Base-by-base conservation (phyloP, 2,329 filamentous ascomycete genomes). In the Colletotrichum trifolii region DNA sequence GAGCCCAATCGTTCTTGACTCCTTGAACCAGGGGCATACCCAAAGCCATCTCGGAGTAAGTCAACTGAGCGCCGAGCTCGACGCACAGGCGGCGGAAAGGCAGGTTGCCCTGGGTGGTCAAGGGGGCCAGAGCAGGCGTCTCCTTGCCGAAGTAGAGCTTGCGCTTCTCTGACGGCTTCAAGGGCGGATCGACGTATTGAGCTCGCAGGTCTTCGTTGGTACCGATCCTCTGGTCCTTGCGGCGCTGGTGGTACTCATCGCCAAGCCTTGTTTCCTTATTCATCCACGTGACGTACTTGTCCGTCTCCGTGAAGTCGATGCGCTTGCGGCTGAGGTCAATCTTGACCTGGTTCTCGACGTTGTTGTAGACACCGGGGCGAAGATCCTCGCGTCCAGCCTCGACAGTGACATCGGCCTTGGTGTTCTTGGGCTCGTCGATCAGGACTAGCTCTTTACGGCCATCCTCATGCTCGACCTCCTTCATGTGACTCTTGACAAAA, bases 11-110 rank as follows among this genome's bases (percentile, higher is more conserved):
- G 2, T 90, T 85, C 78, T 95, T 96, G 69, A 91, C 88, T 40
- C 96, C 96, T 77, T 97, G 94, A 6, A 99, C 85, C 46, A 99
- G 80, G 9, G 95, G 94, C 77, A 97, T 82, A 35, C 93, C 90
- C 86, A 99, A 92, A 4, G 95, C 96, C 96, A 99, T 99, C 78
- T 99, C 96, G 0, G 95, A 98, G 82, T 97, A 99, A 0, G 96
- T 99, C 53, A 97, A 84, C 74, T 97, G 91, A 35, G 94, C 94
- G 40, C 96, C 96, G 33, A 98, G 85, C 60, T 94, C 91, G 11
- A 93, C 90, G 73, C 94, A 97, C 36, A 99, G 87, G 54, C 96
- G 88, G 61, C 96, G 90, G 82, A 97, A 99, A 1, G 96, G 96
- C 52, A 98, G 84, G 73, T 99, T 99, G 49, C 96, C 96, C 79